Evolutionary conservation across 2,329 filamentous ascomycete genomes (phyloP).

Genomic region (Coniochaeta sp.): DNA sequence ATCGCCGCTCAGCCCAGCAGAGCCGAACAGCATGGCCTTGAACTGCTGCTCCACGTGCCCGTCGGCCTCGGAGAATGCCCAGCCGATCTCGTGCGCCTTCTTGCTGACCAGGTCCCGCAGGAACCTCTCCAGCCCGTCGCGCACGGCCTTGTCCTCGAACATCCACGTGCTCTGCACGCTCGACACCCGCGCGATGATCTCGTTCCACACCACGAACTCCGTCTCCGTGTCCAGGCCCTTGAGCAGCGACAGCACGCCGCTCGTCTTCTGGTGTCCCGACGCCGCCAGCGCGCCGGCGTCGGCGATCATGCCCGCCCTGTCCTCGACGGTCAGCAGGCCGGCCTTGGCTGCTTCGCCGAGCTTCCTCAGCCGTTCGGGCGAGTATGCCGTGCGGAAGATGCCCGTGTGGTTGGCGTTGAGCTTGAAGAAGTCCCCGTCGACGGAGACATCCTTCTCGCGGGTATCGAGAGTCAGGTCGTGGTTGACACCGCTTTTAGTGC

Average conservation of each 20-base stretch:
- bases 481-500: conserved; percentile 75
- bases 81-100: conserved; percentile 81
- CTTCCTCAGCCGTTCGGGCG: conserved; percentile 74
- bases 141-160: conserved; percentile 69
- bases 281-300: conserved; percentile 85
- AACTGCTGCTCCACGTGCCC: conserved; percentile 90
- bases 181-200: conserved; percentile 72
- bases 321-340: conserved; percentile 76
- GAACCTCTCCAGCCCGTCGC: conserved; percentile 75
- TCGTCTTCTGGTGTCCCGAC: conserved; percentile 90
- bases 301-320: conserved; percentile 89
- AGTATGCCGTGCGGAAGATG: conserved; percentile 86
- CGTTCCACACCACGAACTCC: conserved; percentile 92
- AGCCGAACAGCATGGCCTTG: conserved; percentile 84
- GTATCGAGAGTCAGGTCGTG: conserved; percentile 62
- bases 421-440: conserved; percentile 90
- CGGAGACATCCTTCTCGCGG: conserved; percentile 69
- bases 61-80: conserved; percentile 77
- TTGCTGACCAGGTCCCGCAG: conserved; percentile 68
- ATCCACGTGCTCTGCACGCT: conserved; percentile 81
- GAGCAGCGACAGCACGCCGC: conserved; percentile 75
- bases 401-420: conserved; percentile 91
- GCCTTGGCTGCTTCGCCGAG: conserved; percentile 79
- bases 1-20: conserved; percentile 74
- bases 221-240: conserved; percentile 79